These are phyloP conservation scores for Hortaea sp. DNA, from an alignment of 2,329 filamentous ascomycete genomes.

Conservation along the genomic window DNA sequence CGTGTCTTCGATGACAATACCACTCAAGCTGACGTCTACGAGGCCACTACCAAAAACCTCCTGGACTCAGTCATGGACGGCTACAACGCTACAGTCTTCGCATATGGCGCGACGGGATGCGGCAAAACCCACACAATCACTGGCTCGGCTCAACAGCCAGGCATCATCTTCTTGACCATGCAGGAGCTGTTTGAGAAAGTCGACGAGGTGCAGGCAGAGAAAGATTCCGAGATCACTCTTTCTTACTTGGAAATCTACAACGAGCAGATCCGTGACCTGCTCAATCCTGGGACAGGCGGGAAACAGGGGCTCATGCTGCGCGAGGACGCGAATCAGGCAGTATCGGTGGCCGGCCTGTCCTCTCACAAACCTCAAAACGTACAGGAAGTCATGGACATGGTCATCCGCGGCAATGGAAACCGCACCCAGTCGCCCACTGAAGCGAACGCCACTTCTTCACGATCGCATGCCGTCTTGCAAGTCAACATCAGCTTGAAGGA, in stretches of 20 bases:
- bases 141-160: conserved; percentile 82
- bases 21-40: conserved; percentile 86
- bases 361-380: conserved; percentile 88
- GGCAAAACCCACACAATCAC: conserved; percentile 96
- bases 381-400: conserved; percentile 98
- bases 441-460: conserved; percentile 93
- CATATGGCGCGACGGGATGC: conserved; percentile 94
- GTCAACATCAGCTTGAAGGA: conserved; percentile 95
- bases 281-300: conserved; percentile 76
- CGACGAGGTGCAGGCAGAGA: conserved; percentile 72
- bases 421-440: conserved; percentile 94
- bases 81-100: conserved; percentile 98
- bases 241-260: conserved; percentile 99
- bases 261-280: conserved; percentile 89
- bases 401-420: conserved; percentile 86
- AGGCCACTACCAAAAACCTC: conserved; percentile 78
- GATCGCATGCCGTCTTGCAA: conserved; percentile 93
- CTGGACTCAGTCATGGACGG: conserved; percentile 92
- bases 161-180: conserved; percentile 98
- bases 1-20: conserved; percentile 94
- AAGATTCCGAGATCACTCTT: conserved; percentile 78
- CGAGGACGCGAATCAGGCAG: conserved; percentile 86
- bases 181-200: conserved; percentile 98
- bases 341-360: conserved; percentile 81
- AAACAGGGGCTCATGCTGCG: conserved; percentile 82